Evolutionary conservation across 2,329 filamentous ascomycete species (phyloP).

Genomic region (Madurella fahalii): DNA sequence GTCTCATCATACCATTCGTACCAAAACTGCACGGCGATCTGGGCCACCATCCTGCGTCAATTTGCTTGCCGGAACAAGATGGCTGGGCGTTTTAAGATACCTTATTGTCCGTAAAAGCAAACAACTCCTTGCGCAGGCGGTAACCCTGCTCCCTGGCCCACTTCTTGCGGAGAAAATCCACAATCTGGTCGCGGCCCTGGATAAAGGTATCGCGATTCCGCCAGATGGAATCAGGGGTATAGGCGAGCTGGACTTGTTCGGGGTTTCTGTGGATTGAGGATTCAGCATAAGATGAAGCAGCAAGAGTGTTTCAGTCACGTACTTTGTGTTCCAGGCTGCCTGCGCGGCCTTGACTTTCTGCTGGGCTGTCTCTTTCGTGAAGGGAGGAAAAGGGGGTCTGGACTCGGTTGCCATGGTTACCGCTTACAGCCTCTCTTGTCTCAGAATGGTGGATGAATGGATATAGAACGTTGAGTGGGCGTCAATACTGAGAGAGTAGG

Average conservation of each 20-base stretch:
- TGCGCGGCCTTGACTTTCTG: slow-evolving; percentile 82
- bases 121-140: slow-evolving; percentile 75
- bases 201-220: slow-evolving; percentile 72
- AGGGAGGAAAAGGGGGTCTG: slow-evolving; percentile 60
- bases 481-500: neutral
- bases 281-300: too few relatives aligned
- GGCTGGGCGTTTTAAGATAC: slow-evolving; percentile 27
- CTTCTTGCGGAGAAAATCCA: slow-evolving; percentile 65
- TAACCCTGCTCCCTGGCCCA: slow-evolving; percentile 72
- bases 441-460: neutral
- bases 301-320: slow-evolving; percentile 5
- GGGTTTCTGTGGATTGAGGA: slow-evolving; percentile 51
- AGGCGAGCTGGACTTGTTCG: slow-evolving; percentile 61
- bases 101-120: slow-evolving; percentile 67
- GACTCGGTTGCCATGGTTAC: slow-evolving; percentile 26
- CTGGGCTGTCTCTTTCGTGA: slow-evolving; percentile 65
- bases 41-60: neutral
- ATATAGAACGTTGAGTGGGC: too few relatives aligned
- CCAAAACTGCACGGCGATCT: slow-evolving; percentile 88
- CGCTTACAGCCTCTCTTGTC: neutral
- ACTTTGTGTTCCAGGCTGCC: slow-evolving; percentile 77
- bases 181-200: slow-evolving; percentile 62
- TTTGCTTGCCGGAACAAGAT: neutral
- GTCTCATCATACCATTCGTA: slow-evolving; percentile 70
- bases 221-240: slow-evolving; percentile 75